A percentile compares a stretch with the other conserved stretches of the same genome.
These are phyloP conservation scores for Arctostaphylos glauca DNA, from an alignment of 148 eudicot genomes.

Conservation along the genomic window DNA sequence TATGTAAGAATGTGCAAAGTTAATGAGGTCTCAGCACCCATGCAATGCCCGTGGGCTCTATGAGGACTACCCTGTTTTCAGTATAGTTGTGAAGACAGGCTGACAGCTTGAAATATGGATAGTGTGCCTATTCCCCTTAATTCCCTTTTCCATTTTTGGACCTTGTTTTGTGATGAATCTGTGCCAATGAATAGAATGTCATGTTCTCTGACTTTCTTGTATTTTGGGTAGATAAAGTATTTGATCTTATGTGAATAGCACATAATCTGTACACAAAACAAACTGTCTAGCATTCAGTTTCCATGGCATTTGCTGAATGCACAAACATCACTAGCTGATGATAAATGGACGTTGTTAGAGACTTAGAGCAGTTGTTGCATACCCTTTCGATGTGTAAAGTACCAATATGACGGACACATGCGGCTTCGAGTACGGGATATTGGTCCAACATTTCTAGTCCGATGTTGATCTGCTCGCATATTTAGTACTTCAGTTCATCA, in stretches of 20 bases:
- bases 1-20: not conserved
- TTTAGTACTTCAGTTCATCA: not conserved
- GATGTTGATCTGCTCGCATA: not conserved
- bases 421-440: not conserved
- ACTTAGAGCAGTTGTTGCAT: not conserved
- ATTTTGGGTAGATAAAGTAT: not conserved
- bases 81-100: conserved; percentile 1
- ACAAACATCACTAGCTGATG: not conserved
- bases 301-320: not conserved
- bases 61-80: not conserved
- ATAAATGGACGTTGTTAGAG: not conserved
- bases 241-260: not conserved
- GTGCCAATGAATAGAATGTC: not conserved
- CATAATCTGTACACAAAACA: not conserved
- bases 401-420: not conserved
- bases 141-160: not conserved
- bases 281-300: not conserved
- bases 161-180: not conserved
- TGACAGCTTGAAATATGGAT: not conserved
- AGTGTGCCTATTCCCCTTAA: not conserved
- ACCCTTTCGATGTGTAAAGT: not conserved
- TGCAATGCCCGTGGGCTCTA: not conserved
- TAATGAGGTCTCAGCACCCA: not conserved
- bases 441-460: not conserved
- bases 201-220: not conserved